phyloP scores from a whole-genome alignment of 164 flowering plant genomes.

The Chimonanthus salicifolius region DNA sequence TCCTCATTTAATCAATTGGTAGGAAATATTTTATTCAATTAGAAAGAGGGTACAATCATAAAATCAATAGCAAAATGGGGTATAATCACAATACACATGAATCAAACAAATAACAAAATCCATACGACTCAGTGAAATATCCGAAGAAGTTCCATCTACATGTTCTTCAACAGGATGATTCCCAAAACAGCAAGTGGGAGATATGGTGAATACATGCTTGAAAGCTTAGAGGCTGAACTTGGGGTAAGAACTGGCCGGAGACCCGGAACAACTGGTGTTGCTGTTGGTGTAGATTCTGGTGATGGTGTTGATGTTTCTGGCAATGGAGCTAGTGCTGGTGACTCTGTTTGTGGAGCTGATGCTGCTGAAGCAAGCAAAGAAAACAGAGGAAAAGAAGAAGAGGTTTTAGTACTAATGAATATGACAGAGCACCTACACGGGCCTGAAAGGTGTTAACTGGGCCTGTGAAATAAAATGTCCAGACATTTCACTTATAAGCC shows the following conservation, averaged over 20 bases:
- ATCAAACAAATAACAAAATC: conserved; percentile 3
- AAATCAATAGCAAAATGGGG: background rate
- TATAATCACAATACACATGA: background rate
- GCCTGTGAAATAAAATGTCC: background rate
- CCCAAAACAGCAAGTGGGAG: conserved; percentile 31
- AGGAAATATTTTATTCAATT: background rate
- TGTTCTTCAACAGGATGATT: conserved; percentile 22
- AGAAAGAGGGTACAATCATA: background rate
- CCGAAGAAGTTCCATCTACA: conserved; percentile 1
- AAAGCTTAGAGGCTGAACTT: conserved; percentile 30
- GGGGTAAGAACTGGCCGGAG: conserved; percentile 43
- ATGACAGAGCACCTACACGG: no score
- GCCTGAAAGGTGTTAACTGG: background rate
- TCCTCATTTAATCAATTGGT: no score
- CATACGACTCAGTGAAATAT: background rate
- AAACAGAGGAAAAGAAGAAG: background rate
- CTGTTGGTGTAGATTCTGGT: conserved; percentile 23
- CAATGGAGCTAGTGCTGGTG: conserved; percentile 23
- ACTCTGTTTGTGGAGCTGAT: conserved; percentile 24
- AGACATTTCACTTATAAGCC: background rate
- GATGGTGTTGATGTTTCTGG: background rate
- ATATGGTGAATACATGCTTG: conserved; percentile 24
- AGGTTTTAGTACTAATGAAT: background rate
- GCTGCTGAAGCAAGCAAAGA: conserved; percentile 33
- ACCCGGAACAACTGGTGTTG: conserved; percentile 14